Evolutionary conservation across 139 green algal genomes (phyloP), one percentile per base, ranked within the genome.

Genomic region (Edaphochlamys debaryana): DNA sequence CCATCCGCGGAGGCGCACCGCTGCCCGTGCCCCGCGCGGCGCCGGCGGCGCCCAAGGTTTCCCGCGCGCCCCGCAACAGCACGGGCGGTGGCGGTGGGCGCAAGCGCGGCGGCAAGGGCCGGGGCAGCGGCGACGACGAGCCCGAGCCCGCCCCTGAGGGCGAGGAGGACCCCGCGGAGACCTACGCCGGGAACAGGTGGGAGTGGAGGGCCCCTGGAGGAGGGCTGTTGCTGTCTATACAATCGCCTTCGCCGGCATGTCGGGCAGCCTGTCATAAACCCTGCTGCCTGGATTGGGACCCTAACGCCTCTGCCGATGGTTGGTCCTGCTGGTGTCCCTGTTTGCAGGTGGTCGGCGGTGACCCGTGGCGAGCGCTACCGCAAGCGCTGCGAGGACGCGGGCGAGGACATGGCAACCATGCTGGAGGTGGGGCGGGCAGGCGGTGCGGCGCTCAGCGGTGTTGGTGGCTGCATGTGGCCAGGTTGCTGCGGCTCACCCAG

Each of bases 271-370:
- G n/a, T n/a, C n/a, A n/a, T n/a, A n/a, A n/a, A n/a, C n/a, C n/a
- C n/a, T n/a, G n/a, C n/a, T n/a, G n/a, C n/a, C n/a, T n/a, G n/a
- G n/a, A n/a, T n/a, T n/a, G n/a, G n/a, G n/a, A n/a, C n/a, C n/a
- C n/a, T n/a, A n/a, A n/a, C n/a, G n/a, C n/a, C n/a, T n/a, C n/a
- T n/a, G n/a, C n/a, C n/a, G n/a, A n/a, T n/a, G n/a, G n/a, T n/a
- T n/a, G n/a, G n/a, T n/a, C n/a, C n/a, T n/a, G n/a, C n/a, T n/a
- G n/a, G n/a, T n/a, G n/a, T n/a, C n/a, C n/a, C n/a, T n/a, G n/a
- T n/a, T n/a, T n/a, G n/a, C 87, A 91, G 92, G 79, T 98, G 95
- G 95, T 93, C 89, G 8, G 88, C 89, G 23, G 89, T 98, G 36
- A 89, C 50, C 37, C 88, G 95, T 0, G 68, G 77, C 15, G 89